Evolutionary conservation across 1,139 yeast genomes (phyloP).

Genomic region (Geotrichum candidum): DNA sequence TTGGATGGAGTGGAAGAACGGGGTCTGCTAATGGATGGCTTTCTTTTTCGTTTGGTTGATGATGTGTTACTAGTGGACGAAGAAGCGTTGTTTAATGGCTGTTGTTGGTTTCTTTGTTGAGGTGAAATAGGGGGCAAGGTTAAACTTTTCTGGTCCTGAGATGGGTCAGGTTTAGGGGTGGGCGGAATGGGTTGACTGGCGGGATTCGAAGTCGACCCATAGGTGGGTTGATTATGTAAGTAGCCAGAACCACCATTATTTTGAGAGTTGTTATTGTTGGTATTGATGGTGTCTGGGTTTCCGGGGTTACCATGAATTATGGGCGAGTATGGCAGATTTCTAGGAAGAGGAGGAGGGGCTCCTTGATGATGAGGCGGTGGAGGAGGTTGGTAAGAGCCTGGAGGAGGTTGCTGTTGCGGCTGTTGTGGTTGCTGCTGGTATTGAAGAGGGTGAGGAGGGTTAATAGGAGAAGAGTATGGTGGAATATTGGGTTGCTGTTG

Average conservation of each 20-base stretch:
- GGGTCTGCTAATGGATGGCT: constrained; percentile 18
- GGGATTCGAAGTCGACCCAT: not conserved
- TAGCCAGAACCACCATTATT: not conserved
- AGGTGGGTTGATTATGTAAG: not conserved
- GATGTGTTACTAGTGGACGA: not conserved
- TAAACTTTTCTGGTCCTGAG: constrained; percentile 2
- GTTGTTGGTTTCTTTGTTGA: constrained; percentile 3
- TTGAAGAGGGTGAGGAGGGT: not conserved
- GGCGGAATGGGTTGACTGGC: constrained; percentile 9
- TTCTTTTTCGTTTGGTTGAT: constrained; percentile 17
- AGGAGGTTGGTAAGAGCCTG: not conserved
- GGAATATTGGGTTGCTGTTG: constrained; percentile 2
- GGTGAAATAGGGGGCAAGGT: constrained; percentile 12
- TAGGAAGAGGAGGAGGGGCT: not conserved
- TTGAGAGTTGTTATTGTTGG: not conserved
- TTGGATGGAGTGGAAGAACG: constrained; percentile 8
- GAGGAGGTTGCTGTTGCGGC: not conserved
- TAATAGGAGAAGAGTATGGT: constrained; percentile 1
- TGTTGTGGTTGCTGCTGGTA: constrained; percentile 1
- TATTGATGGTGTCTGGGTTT: not conserved
- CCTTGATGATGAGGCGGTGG: not conserved
- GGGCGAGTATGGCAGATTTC: constrained; percentile 1
- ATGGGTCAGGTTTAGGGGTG: constrained; percentile 8
- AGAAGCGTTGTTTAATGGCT: not conserved
- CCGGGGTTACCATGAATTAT: constrained; percentile 1